Evolutionary conservation across 345 rosid species (phyloP), one percentile per base, ranked within the genome.

Genomic region (Gossypium mustelinum): DNA sequence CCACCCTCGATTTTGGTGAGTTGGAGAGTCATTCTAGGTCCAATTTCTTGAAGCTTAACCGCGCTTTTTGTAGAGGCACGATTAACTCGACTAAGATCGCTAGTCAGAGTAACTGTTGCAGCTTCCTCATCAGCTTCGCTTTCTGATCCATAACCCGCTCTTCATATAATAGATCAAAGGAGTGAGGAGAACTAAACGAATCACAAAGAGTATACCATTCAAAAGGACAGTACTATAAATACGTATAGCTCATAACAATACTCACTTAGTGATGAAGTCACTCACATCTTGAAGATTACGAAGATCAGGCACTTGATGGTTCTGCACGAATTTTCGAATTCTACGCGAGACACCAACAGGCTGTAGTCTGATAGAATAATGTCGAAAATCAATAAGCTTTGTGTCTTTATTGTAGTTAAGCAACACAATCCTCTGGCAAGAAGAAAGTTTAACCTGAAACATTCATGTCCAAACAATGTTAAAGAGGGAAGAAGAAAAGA

Each of bases 51-150:
- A 63, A 93, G 97, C 85, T 82, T 89, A 76, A 90, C 92, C 18
- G 95, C 97, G 67, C 97, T 88, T 82, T 92, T 92, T 12, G 91
- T 81, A 9, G 94, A 81, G 29, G 93, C 90, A 51, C 76, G 83
- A 65, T 90, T 93, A 52, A 86, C 92, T 79, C 98, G 80, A 70
- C 95, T 91, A 62, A 92, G 84, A 84, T 93, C 91, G 79, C 89
- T 85, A 14, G 84, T 75, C 82, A 93, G 74, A 66, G 94, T 90
- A 82, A 96, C 97, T 2, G 87, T 89, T 9, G 99, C 97, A 7
- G 97, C 97, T 81, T 96, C 99, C 70, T 90, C 97, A 72, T 93
- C 98, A 57, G 84, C 92, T 86, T 96, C 98, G 73, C 98, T 96
- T 86, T 93, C 99, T 79, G 97, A 92, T 76, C 94, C 99, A 43